These are phyloP conservation scores for Daedaleopsis sinensis DNA, from an alignment of 768 basidiomycete species.

Conservation along the genomic window DNA sequence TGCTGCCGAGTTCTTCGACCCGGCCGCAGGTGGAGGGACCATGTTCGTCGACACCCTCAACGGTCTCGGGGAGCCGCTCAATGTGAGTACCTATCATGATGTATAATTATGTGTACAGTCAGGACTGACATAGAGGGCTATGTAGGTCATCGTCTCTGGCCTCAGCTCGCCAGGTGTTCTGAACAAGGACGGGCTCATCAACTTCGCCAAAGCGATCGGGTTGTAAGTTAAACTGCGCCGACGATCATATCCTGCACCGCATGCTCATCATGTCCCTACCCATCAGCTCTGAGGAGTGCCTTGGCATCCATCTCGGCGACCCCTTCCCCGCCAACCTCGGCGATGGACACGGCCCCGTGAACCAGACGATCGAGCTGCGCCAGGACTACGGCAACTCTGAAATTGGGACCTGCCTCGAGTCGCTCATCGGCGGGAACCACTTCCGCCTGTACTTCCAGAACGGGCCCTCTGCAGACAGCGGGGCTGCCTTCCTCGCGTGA, in stretches of 20 bases:
- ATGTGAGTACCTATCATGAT: slow-evolving; percentile 36
- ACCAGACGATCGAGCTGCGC: slow-evolving; percentile 49
- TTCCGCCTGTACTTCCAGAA: slow-evolving; percentile 61
- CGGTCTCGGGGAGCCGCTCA: slow-evolving; percentile 47
- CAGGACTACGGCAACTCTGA: slow-evolving; percentile 39
- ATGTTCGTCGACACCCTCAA: slow-evolving; percentile 42
- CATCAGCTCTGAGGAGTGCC: slow-evolving; percentile 44
- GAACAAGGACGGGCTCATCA: slow-evolving; percentile 56
- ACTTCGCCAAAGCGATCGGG: slow-evolving; percentile 63
- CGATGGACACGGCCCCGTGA: slow-evolving; percentile 49
- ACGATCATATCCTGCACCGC: neutral
- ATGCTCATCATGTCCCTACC: slow-evolving; percentile 21
- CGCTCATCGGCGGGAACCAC: slow-evolving; percentile 49
- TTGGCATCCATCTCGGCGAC: slow-evolving; percentile 38
- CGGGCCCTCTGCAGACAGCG: slow-evolving; percentile 50
- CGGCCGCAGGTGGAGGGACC: slow-evolving; percentile 42
- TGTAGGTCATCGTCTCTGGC: slow-evolving; percentile 66
- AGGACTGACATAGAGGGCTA: neutral
- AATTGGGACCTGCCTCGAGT: slow-evolving; percentile 50
- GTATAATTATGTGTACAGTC: too few species aligned
- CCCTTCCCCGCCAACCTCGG: slow-evolving; percentile 49
- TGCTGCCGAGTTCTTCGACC: slow-evolving; percentile 37
- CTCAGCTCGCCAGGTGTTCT: slow-evolving; percentile 59
- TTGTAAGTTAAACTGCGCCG: slow-evolving; percentile 46
- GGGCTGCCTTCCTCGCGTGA: slow-evolving; percentile 62